These are phyloP conservation scores for Fusarium ramigenum DNA, from an alignment of 2,329 filamentous ascomycete species.

Conservation along the genomic window DNA sequence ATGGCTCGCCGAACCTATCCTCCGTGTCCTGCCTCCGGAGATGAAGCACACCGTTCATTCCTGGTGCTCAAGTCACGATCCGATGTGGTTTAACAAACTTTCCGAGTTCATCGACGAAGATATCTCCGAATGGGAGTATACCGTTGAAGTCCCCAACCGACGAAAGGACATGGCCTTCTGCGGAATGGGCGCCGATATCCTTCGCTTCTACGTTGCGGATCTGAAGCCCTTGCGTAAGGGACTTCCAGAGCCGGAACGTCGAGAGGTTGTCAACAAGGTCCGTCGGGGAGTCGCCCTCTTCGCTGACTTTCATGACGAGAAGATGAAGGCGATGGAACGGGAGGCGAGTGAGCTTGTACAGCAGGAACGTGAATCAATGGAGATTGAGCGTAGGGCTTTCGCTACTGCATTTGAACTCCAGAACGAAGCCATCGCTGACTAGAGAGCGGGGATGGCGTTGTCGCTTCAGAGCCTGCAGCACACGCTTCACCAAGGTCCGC, in stretches of 20 bases:
- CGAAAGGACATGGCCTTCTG: background rate
- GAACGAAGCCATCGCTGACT: background rate
- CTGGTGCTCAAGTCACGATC: background rate
- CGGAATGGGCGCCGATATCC: background rate
- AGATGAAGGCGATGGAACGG: background rate
- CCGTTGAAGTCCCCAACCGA: background rate
- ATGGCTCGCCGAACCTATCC: background rate
- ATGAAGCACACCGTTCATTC: background rate
- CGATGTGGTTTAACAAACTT: background rate
- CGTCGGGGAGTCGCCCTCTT: background rate
- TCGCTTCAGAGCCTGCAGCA: background rate
- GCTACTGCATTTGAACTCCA: background rate
- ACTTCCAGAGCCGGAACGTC: background rate
- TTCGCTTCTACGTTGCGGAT: background rate
- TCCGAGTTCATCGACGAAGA: background rate
- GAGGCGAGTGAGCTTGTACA: background rate
- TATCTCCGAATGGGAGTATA: background rate
- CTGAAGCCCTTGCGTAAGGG: background rate
- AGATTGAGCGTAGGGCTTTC: background rate
- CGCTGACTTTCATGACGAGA: background rate
- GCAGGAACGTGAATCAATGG: accelerated
- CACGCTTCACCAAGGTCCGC: background rate
- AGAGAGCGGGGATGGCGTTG: background rate
- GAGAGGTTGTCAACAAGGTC: background rate
- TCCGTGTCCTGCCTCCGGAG: background rate